Evolutionary conservation across 78 protist genomes (phyloP), one percentile per base, ranked within the genome.

Genomic region (Speleostelium caveatum): DNA sequence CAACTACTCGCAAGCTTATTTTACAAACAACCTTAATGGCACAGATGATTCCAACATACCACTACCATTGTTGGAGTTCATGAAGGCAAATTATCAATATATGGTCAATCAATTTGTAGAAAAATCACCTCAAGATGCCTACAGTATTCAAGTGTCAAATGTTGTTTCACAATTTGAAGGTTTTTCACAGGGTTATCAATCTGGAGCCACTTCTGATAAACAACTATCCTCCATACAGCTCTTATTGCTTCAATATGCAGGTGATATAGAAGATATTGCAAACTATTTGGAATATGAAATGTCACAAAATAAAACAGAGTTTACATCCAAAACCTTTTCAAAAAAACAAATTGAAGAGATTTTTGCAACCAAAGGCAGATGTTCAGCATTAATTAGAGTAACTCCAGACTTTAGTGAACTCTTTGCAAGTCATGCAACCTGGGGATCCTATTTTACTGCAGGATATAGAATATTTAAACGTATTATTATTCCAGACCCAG

Each of bases 251-350:
- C 55, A 80, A 14, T 59, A 51, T 33, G 60, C 60, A 28, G 89
- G 89, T 36, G 89, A 80, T 58, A 24, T 80, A 10, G 72, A 56
- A 26, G 89, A 80, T 33, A 61, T 80, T 39, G 53, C 45, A 28
- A 66, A 66, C 28, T 75, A 75, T 61, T 42, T 75, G 3, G 61
- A 75, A 41, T 75, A 75, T 75, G 69, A 73, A 35, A 65, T 65
- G 68, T 4, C 73, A 10, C 38, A 24, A 14, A 75, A 75, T 30
- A 41, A 56, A 55, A 56, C 77, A 1, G 60, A 26, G 10, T 26
- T 21, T 5, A 24, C 58, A 1, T 21, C 24, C 6, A 51, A 3
- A 7, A 60, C 26, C 0, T 66, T 45, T 26, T 59, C 79, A 22
- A 24, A 19, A 8, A 21, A 35, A 42, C 73, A 69, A 16, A 2